Conservation (phyloP, 1,284 basidiomycete genomes). For the Chalciporus sp. region DNA sequence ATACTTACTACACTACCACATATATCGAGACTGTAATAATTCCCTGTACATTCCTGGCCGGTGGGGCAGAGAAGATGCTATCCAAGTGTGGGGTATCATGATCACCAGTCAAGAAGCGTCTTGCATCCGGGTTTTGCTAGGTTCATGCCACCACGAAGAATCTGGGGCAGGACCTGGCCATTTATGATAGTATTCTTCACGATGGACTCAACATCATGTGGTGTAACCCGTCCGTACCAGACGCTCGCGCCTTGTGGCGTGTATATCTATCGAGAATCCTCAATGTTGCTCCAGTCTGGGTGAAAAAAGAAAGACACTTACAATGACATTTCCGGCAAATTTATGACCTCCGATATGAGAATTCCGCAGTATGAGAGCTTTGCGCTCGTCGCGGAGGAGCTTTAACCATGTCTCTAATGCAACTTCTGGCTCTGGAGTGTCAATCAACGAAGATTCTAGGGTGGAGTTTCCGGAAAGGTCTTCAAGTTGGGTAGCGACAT, state of each 20-base stretch:
- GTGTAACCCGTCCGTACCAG: slow-evolving; percentile 93
- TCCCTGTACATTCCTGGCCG: slow-evolving; percentile 8
- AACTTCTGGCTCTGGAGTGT: slow-evolving; percentile 35
- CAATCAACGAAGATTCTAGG: slow-evolving; percentile 53
- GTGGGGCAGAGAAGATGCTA: not conserved
- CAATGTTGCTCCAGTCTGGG: not conserved
- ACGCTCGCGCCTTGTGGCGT: slow-evolving; percentile 82
- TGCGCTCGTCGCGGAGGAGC: slow-evolving; percentile 50
- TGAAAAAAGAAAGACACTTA: slow-evolving; percentile 34
- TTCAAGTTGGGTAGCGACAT: slow-evolving; percentile 74
- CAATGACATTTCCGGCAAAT: slow-evolving; percentile 90
- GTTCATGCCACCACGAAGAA: slow-evolving; percentile 84
- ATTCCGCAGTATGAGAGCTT: slow-evolving; percentile 79
- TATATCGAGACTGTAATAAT: slow-evolving; percentile 32
- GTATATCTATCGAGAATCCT: slow-evolving; percentile 61
- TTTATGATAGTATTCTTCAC: slow-evolving; percentile 85
- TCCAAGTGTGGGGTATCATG: slow-evolving; percentile 3
- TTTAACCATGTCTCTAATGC: slow-evolving; percentile 51
- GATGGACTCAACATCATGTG: slow-evolving; percentile 85
- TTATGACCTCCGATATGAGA: slow-evolving; percentile 92
- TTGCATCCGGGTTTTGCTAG: slow-evolving; percentile 67
- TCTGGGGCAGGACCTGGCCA: slow-evolving; percentile 79
- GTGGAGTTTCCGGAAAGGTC: slow-evolving; percentile 58
- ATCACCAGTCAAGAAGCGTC: slow-evolving; percentile 73
- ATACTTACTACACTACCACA: slow-evolving; percentile 28